Conservation (phyloP, 768 basidiomycete genomes). For the Lanmaoa rubissima region DNA sequence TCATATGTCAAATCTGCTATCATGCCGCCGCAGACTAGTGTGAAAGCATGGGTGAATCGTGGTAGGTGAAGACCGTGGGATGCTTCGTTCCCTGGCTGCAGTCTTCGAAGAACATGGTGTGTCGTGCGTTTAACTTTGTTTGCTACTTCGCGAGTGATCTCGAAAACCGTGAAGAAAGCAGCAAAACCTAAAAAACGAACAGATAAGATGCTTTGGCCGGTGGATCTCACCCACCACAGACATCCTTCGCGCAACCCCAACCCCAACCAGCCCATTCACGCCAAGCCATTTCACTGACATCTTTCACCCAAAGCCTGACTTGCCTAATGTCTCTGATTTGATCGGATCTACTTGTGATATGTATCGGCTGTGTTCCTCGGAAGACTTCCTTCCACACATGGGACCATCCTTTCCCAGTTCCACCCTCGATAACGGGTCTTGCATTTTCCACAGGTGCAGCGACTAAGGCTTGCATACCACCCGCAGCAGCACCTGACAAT, state of each 20-base stretch:
- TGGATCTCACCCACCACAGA: slow-evolving; percentile 49
- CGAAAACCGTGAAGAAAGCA: slow-evolving; percentile 76
- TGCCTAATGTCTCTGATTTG: slow-evolving; percentile 56
- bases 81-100: slow-evolving; percentile 15
- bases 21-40: slow-evolving; percentile 70
- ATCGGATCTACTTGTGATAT: slow-evolving; percentile 30
- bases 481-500: slow-evolving; percentile 63
- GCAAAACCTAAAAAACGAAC: slow-evolving; percentile 58
- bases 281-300: slow-evolving; percentile 76
- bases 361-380: slow-evolving; percentile 41
- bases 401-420: slow-evolving; percentile 59
- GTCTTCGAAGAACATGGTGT: slow-evolving; percentile 20
- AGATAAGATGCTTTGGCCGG: slow-evolving; percentile 8
- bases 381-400: slow-evolving; percentile 82
- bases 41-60: slow-evolving; percentile 55
- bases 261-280: slow-evolving; percentile 79
- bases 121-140: slow-evolving; percentile 34
- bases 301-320: slow-evolving; percentile 72
- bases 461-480: slow-evolving; percentile 65
- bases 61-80: slow-evolving; percentile 40
- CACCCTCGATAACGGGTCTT: slow-evolving; percentile 64
- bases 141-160: slow-evolving; percentile 66
- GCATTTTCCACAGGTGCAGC: slow-evolving; percentile 80
- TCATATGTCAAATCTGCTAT: slow-evolving; percentile 78
- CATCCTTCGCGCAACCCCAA: slow-evolving; percentile 76